Evolutionary conservation across 2,329 filamentous ascomycete species (phyloP).

Genomic region (Aspergillus spinulosporus): DNA sequence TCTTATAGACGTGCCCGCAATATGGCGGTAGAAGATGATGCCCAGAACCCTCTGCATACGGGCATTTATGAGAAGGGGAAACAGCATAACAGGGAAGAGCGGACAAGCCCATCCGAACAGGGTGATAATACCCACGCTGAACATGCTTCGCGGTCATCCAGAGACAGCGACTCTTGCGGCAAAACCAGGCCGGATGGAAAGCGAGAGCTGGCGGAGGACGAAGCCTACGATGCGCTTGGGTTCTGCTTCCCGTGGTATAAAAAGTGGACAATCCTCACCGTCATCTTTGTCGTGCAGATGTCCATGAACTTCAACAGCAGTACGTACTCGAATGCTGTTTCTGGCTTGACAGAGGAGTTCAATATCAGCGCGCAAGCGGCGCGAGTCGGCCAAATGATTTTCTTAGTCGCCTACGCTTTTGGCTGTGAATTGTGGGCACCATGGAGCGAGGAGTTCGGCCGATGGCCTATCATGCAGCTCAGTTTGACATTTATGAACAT

Average conservation of each 20-base stretch:
- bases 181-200: slow-evolving; percentile 25
- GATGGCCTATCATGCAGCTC: slow-evolving; percentile 71
- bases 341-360: slow-evolving; percentile 67
- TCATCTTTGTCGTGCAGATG: slow-evolving; percentile 71
- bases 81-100: background rate
- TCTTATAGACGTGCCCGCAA: background rate
- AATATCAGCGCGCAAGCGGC: slow-evolving; percentile 67
- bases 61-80: slow-evolving; percentile 2
- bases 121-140: slow-evolving; percentile 18
- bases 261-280: slow-evolving; percentile 70
- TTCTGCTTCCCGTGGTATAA: slow-evolving; percentile 58
- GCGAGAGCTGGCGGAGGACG: slow-evolving; percentile 50
- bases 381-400: slow-evolving; percentile 72
- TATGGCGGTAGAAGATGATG: slow-evolving; percentile 7
- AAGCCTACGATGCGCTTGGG: slow-evolving; percentile 65
- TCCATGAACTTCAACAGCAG: slow-evolving; percentile 80
- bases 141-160: slow-evolving; percentile 19
- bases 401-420: slow-evolving; percentile 77
- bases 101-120: slow-evolving; percentile 12
- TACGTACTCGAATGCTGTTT: slow-evolving; percentile 69
- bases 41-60: background rate
- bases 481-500: slow-evolving; percentile 75
- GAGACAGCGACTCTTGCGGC: slow-evolving; percentile 16
- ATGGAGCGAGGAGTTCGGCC: slow-evolving; percentile 82
- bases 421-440: slow-evolving; percentile 86